Percentiles rank a stretch among this genome's conserved stretches.
Conservation (phyloP, 2,329 filamentous ascomycete genomes). For the Colletotrichum melonis region DNA sequence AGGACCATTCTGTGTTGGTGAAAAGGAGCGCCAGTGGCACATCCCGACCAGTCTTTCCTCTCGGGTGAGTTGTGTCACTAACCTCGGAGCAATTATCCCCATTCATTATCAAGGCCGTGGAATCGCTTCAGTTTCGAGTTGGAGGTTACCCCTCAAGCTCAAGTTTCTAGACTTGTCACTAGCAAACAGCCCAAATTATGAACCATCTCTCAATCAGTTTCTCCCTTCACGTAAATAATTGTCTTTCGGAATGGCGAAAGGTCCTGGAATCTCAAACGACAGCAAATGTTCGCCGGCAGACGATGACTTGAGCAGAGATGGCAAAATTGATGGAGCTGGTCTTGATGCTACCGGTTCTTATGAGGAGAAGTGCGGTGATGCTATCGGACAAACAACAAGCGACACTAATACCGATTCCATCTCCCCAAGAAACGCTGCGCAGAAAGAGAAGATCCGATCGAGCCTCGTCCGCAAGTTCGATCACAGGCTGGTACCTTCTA, state of each 20-base stretch:
- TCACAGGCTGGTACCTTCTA: constrained; percentile 23
- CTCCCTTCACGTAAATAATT: not conserved
- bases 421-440: not conserved
- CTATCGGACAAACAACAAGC: not conserved
- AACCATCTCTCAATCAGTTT: not conserved
- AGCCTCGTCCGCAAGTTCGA: constrained; percentile 34
- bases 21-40: not conserved
- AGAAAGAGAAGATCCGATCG: not conserved
- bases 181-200: not conserved
- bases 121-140: too few species aligned
- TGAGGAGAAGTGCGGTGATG: not conserved
- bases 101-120: not conserved
- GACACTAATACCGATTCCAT: not conserved
- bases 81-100: not conserved
- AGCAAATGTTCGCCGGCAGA: not conserved
- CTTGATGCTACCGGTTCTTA: not conserved
- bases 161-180: not conserved
- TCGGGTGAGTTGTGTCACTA: not conserved
- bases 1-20: too few species aligned
- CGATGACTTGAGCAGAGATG: not conserved
- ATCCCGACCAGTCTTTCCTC: not conserved
- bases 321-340: not conserved
- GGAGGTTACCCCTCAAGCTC: not conserved
- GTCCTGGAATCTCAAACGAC: not conserved
- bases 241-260: not conserved